Conservation (phyloP, 2,329 filamentous ascomycete genomes). For the Ploettnerulaceae sp. region DNA sequence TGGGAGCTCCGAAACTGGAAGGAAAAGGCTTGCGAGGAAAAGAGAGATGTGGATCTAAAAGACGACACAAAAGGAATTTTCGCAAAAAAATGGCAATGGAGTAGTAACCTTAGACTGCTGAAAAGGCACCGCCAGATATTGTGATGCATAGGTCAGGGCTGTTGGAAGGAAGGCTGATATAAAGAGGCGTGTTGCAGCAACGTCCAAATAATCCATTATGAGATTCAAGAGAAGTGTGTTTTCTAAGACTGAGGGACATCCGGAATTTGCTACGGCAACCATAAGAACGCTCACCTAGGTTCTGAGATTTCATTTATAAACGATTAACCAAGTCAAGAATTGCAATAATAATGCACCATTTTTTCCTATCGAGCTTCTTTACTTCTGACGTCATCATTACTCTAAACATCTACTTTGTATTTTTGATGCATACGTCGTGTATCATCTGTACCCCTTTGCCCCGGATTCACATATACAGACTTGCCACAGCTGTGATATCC, state of each 20-base stretch:
- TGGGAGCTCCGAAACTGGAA: constrained; percentile 1
- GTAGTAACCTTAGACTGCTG: not conserved
- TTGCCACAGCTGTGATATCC: constrained; percentile 87
- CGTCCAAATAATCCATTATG: too few relatives aligned
- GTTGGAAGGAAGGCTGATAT: too few relatives aligned
- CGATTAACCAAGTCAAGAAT: not conserved
- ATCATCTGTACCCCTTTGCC: not conserved
- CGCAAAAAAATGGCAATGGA: not conserved
- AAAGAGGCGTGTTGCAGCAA: too few relatives aligned
- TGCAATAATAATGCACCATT: not conserved
- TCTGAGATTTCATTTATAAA: not conserved
- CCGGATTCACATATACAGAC: constrained; percentile 69
- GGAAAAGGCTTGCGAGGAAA: not conserved
- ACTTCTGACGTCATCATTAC: not conserved
- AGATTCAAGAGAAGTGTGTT: too few relatives aligned
- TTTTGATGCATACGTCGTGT: not conserved
- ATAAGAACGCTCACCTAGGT: too few relatives aligned
- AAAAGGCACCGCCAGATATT: too few relatives aligned
- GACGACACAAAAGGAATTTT: not conserved
- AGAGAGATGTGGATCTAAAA: not conserved
- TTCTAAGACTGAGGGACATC: too few relatives aligned
- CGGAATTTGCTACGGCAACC: too few relatives aligned
- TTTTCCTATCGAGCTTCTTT: not conserved
- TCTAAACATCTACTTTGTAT: not conserved
- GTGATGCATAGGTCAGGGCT: too few relatives aligned